Evolutionary conservation across 768 basidiomycete species (phyloP), one percentile per base, ranked within the genome.

Genomic region (Tulasnella sp.): DNA sequence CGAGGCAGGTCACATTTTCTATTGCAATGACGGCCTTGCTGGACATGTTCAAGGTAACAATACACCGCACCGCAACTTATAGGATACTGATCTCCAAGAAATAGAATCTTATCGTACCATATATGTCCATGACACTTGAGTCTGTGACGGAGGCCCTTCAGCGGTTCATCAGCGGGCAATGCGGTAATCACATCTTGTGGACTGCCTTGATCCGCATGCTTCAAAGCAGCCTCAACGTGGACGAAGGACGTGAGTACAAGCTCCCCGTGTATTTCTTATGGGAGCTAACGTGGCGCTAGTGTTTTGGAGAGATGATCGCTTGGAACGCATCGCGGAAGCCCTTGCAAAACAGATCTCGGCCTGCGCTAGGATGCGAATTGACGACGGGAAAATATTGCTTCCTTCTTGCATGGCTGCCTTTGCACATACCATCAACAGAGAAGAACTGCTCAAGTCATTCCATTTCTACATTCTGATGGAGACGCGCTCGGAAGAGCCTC

Each of bases 241-340:
- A 98, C 81, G 94, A 98, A 80, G 91, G 91, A 80, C 90, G 95
- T 94, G 81, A 72, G 91, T 85, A 16, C 0, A 35, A 18, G 2
- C 13, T 72, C 40, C 5, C 15, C 61, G 57, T 71, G 16, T 23
- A 9, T 37, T 44, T 40, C 20, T 39, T 70, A 26, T 40, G 29
- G 42, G 44, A 80, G 70, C 26, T 57, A 39, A 18, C 48, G 6
- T 20, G 23, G 69, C 3, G 18, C 1, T 80, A 96, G 96, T 87
- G 13, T 98, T 93, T 88, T 98, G 96, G 96, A 90, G 93, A 3
- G 92, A 94, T 80, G 91, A 94, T 82, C 92, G 92, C 80, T 83
- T 94, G 32, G 87, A 89, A 10, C 88, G 89, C 75, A 85, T 96
- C 9, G 83, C 89, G 6, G 84, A 88, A 6, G 85, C 88, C 0